Conservation (phyloP, 2,329 filamentous ascomycete species). For the Exophiala spinifera region DNA sequence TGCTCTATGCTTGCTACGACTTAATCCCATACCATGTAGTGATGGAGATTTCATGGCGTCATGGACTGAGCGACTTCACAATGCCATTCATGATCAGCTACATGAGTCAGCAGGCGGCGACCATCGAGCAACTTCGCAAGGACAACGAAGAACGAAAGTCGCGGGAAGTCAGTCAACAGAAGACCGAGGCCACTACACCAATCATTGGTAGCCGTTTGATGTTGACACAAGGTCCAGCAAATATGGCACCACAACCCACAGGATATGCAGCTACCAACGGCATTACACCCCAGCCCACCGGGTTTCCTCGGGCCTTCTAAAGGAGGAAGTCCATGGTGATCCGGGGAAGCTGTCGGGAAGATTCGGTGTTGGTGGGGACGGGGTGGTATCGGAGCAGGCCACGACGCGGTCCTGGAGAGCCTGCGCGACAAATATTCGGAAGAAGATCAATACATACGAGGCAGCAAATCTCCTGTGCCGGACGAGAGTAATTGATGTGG, state of each 20-base stretch:
- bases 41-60: constrained; percentile 94
- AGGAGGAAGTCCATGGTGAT: constrained; percentile 8
- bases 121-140: constrained; percentile 80
- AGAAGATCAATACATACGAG: background rate
- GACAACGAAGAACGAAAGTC: constrained; percentile 93
- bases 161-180: constrained; percentile 69
- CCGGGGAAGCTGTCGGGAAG: constrained; percentile 8
- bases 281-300: constrained; percentile 83
- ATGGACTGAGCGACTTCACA: constrained; percentile 91
- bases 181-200: constrained; percentile 88
- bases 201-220: constrained; percentile 90
- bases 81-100: constrained; percentile 99
- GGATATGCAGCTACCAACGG: constrained; percentile 81
- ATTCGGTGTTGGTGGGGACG: constrained; percentile 6
- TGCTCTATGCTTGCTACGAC: constrained; percentile 98
- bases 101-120: constrained; percentile 82
- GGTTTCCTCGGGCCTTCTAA: constrained; percentile 58
- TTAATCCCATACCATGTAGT: constrained; percentile 90
- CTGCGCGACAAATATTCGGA: background rate
- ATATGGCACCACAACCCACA: constrained; percentile 55
- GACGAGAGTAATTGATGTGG: background rate
- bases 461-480: background rate
- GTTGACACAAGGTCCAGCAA: constrained; percentile 84
- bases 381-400: background rate
- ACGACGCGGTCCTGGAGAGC: background rate